Evolutionary conservation across 345 rosid species (phyloP), one percentile per base, ranked within the genome.

Genomic region (Bretschneidera sinensis): DNA sequence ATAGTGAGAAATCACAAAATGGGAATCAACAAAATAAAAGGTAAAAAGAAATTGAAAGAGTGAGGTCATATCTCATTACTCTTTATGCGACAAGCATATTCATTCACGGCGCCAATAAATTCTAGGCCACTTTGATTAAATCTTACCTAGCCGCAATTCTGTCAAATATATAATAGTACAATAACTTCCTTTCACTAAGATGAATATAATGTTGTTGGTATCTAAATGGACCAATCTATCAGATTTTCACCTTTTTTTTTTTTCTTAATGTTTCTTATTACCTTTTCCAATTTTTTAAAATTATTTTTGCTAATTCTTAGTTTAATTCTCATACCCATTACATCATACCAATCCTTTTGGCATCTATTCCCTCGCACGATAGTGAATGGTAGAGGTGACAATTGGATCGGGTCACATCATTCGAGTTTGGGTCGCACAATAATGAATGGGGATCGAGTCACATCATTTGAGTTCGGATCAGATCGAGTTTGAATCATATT

Each of bases 11-110:
- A 52, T 25, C 43, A 22, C 11, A n/a, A 39, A 28, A 60, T 66
- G 18, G 43, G 47, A 54, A 69, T 54, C 59, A 72, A 34, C 47
- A 34, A 35, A 43, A 25, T n/a, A n/a, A n/a, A n/a, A n/a, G n/a
- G n/a, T n/a, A 43, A 21, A 59, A 56, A 57, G 54, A 43, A 43
- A 33, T 62, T 9, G 23, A 21, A 51, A 60, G 48, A 55, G 72
- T 58, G 67, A 66, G 70, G 66, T 81, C 72, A 59, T 23, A 61
- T 70, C 70, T 62, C 17, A 67, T 61, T 14, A 48, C 70, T 63
- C 80, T 66, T 71, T 73, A 66, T 50, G 72, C 54, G 79, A 73
- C 81, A 79, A 71, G 57, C 74, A 48, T 72, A 57, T 28, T 20
- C 28, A 61, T 67, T 54, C 34, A 58, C 48, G 59, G 58, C 66